Percentiles rank a stretch among this genome's conserved stretches.
phyloP scores from a whole-genome alignment of 2,329 filamentous ascomycete species.

The Aureobasidium musti region DNA sequence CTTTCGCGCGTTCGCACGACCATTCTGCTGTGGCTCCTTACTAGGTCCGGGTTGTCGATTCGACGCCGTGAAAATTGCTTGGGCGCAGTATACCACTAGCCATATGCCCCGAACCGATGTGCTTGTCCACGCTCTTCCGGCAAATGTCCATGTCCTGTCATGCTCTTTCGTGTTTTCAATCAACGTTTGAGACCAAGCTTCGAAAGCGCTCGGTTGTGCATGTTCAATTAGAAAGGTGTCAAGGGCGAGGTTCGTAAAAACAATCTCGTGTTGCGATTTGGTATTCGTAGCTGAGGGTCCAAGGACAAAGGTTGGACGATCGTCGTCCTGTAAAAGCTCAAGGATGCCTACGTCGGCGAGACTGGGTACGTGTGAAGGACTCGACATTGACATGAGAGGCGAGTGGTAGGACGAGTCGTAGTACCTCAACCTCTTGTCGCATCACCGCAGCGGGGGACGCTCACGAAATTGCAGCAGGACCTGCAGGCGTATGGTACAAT shows the following conservation, averaged over 20 bases:
- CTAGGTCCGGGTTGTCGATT: neutral
- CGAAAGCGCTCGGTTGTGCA: neutral
- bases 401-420: neutral
- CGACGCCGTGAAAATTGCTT: neutral
- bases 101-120: conserved; percentile 11
- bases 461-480: neutral
- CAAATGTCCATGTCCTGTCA: neutral
- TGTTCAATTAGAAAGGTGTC: neutral
- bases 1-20: neutral
- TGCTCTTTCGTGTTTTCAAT: neutral
- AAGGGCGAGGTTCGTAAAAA: conserved; percentile 20
- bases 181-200: conserved; percentile 9
- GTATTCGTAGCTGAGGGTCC: neutral
- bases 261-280: neutral
- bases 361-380: neutral
- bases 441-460: neutral
- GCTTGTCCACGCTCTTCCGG: conserved; percentile 24
- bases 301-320: conserved; percentile 28
- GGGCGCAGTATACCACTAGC: conserved; percentile 27
- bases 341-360: conserved; percentile 29
- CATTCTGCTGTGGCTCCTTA: neutral
- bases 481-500: neutral
- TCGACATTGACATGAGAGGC: neutral
- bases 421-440: neutral
- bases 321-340: conserved; percentile 24